A percentile compares a stretch with the other conserved stretches of the same genome.
phyloP scores from a whole-genome alignment of 2,329 filamentous ascomycete genomes.

The Sclerotinia minor region DNA sequence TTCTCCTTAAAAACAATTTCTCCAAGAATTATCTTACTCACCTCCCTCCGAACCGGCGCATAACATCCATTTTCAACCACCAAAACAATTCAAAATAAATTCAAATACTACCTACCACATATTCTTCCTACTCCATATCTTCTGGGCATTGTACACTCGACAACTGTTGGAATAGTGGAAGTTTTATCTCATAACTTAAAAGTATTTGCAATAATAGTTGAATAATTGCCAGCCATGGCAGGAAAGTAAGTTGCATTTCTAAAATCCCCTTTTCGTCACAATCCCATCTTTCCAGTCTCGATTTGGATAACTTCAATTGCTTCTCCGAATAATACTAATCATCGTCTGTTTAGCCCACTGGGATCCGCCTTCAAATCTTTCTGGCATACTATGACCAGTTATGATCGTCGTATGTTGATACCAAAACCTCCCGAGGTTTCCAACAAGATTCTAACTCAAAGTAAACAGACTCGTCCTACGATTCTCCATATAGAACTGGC shows the following conservation, averaged over 20 bases:
- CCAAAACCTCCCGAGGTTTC: not conserved
- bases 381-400: conserved; percentile 82
- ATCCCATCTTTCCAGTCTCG: not conserved
- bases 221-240: conserved; percentile 23
- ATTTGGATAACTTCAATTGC: not conserved
- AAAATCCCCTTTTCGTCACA: conserved; percentile 15
- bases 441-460: conserved; percentile 7
- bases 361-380: conserved; percentile 79
- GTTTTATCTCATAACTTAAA: not conserved
- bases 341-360: conserved; percentile 46
- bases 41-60: not conserved
- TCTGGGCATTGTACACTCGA: not conserved
- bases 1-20: not conserved
- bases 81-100: not conserved
- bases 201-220: conserved; percentile 1
- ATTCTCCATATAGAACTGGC: conserved; percentile 89
- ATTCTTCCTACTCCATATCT: not conserved
- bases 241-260: conserved; percentile 9
- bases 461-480: conserved; percentile 77
- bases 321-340: conserved; percentile 3
- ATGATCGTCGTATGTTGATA: conserved; percentile 62
- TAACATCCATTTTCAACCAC: not conserved
- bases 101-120: not conserved
- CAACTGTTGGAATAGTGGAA: too few species aligned
- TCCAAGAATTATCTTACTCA: not conserved